Conservation (phyloP, 768 basidiomycete genomes). For the Russula foetens region DNA sequence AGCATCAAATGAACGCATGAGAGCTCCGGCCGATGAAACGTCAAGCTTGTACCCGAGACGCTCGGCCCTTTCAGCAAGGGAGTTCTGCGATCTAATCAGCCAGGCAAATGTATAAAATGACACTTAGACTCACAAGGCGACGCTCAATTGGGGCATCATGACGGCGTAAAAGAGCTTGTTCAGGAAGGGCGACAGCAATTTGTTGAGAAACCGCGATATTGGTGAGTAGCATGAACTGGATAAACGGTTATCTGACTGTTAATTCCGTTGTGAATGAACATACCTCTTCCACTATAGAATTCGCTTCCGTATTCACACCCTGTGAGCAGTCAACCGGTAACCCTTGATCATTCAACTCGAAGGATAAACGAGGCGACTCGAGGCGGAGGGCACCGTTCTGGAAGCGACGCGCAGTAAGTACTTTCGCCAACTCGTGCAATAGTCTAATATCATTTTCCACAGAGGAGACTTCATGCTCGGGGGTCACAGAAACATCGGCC, state of each 20-base stretch:
- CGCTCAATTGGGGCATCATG: constrained; percentile 92
- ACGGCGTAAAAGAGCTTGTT: constrained; percentile 93
- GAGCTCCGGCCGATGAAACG: constrained; percentile 61
- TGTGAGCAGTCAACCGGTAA: constrained; percentile 72
- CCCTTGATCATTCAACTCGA: constrained; percentile 73
- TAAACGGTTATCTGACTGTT: not conserved
- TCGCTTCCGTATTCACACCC: constrained; percentile 59
- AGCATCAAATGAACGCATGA: constrained; percentile 79
- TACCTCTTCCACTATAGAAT: constrained; percentile 86
- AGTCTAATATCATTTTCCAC: constrained; percentile 71
- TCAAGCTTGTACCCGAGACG: constrained; percentile 83
- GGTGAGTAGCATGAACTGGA: constrained; percentile 87
- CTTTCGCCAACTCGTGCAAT: constrained; percentile 61
- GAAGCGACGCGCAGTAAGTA: constrained; percentile 63
- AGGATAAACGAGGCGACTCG: constrained; percentile 61
- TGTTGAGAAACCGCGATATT: constrained; percentile 90
- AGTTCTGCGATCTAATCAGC: constrained; percentile 41
- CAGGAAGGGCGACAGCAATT: constrained; percentile 88
- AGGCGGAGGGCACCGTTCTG: constrained; percentile 74
- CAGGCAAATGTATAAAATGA: not conserved
- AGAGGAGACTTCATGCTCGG: constrained; percentile 50
- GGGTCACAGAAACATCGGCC: constrained; percentile 40
- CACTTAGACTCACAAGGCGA: constrained; percentile 54
- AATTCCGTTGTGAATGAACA: not conserved
- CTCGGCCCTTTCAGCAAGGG: constrained; percentile 72